These are phyloP conservation scores for Dryadomyces sulphureus DNA, from an alignment of 2,329 filamentous ascomycete species.

Conservation along the genomic window DNA sequence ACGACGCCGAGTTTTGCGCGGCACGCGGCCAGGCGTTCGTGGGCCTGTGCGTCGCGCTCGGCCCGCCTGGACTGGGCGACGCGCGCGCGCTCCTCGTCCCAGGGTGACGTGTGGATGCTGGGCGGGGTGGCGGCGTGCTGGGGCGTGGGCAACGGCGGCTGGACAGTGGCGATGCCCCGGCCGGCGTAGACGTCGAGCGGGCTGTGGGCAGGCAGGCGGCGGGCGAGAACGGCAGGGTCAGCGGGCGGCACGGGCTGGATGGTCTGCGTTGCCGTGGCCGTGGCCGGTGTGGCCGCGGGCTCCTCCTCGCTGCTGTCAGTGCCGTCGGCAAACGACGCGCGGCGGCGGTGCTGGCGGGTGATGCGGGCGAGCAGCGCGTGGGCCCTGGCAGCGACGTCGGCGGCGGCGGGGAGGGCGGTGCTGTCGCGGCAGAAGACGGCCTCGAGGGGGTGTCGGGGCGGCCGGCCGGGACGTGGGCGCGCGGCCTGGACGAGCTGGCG, in stretches of 20 bases:
- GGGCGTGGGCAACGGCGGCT: no score
- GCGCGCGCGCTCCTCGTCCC: no score
- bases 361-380: slow-evolving; percentile 1
- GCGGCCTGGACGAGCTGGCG: slow-evolving; percentile 1
- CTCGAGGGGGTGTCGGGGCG: background rate
- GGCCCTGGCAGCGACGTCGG: slow-evolving; percentile 2
- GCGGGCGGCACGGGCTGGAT: slow-evolving; percentile 2
- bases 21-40: no score
- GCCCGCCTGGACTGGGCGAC: no score
- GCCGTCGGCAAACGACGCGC: background rate
- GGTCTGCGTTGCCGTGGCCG: background rate
- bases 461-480: background rate
- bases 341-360: background rate
- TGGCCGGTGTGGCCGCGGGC: no score
- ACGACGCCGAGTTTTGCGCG: no score
- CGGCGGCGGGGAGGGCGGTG: background rate
- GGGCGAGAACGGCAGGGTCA: background rate
- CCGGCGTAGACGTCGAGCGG: slow-evolving; percentile 3
- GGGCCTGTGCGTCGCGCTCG: no score
- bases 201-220: slow-evolving; percentile 2
- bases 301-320: background rate
- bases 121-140: no score
- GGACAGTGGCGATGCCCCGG: slow-evolving; percentile 3
- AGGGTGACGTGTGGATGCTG: no score
- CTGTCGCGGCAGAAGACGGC: slow-evolving; percentile 9